phyloP scores from a whole-genome alignment of 2,329 filamentous ascomycete species.

The Hymenoscyphus fructigenus region DNA sequence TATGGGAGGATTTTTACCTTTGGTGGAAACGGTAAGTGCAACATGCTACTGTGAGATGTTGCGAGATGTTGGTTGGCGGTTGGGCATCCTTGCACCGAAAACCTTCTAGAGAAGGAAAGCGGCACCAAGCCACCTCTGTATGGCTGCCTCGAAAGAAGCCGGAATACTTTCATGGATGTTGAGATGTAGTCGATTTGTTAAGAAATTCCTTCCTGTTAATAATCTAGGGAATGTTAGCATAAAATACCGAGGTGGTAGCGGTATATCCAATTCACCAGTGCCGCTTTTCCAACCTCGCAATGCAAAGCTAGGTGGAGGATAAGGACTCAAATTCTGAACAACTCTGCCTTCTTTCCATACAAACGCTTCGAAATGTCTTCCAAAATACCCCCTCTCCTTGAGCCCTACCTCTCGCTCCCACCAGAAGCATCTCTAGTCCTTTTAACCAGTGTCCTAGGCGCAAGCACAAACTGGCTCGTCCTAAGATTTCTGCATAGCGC shows the following conservation, averaged over 20 bases:
- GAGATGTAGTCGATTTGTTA: not conserved
- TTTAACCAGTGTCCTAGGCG: conserved; percentile 66
- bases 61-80: not conserved
- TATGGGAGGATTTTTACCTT: not conserved
- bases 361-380: conserved; percentile 28
- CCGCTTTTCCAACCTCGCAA: not conserved
- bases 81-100: not conserved
- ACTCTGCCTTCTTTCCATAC: not conserved
- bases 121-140: not conserved
- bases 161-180: not conserved
- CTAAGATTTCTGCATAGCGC: conserved; percentile 49
- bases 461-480: conserved; percentile 65
- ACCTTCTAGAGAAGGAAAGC: not conserved
- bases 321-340: not conserved
- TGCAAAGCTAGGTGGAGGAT: not conserved
- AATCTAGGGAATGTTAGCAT: not conserved
- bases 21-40: not conserved
- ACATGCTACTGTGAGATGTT: not conserved
- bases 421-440: conserved; percentile 60
- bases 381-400: conserved; percentile 56
- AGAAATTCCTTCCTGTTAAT: not conserved
- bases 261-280: not conserved
- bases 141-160: not conserved
- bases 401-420: conserved; percentile 61
- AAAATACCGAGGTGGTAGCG: not conserved